These are phyloP conservation scores for Raffaelea arxii DNA, from an alignment of 2,329 filamentous ascomycete genomes.

Conservation along the genomic window DNA sequence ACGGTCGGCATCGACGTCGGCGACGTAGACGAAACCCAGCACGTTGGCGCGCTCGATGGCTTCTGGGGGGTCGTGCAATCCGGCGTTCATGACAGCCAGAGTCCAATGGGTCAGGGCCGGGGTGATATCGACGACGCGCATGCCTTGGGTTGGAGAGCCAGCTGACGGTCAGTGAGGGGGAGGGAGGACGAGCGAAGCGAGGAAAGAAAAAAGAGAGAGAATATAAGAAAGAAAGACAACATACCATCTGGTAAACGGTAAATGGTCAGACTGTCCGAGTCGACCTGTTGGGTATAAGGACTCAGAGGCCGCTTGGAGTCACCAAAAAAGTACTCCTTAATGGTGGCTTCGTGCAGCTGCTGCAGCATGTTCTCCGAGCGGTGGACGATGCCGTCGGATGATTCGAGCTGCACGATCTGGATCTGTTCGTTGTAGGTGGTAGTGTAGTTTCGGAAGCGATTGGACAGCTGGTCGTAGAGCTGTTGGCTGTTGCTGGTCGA, in stretches of 20 bases:
- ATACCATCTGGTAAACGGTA: constrained; percentile 58
- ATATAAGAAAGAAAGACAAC: constrained; percentile 15
- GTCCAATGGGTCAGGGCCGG: constrained; percentile 69
- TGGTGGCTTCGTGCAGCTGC: constrained; percentile 61
- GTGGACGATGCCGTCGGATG: constrained; percentile 76
- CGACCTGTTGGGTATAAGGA: constrained; percentile 77
- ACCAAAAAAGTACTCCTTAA: constrained; percentile 93
- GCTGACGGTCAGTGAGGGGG: constrained; percentile 15
- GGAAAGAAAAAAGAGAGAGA: constrained; percentile 6
- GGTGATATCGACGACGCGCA: constrained; percentile 57
- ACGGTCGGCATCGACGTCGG: constrained; percentile 80
- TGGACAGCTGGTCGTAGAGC: constrained; percentile 64
- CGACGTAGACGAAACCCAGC: constrained; percentile 88
- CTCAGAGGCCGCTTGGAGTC: constrained; percentile 66
- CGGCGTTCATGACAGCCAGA: constrained; percentile 74
- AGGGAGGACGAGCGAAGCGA: constrained; percentile 6
- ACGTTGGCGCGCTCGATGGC: constrained; percentile 72
- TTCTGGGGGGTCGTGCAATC: constrained; percentile 57
- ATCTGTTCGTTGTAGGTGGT: constrained; percentile 57
- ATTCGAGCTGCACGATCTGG: constrained; percentile 67
- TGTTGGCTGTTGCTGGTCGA: constrained; percentile 50
- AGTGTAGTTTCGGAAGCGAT: constrained; percentile 50
- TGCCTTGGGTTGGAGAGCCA: constrained; percentile 17
- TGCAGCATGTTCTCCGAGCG: constrained; percentile 68
- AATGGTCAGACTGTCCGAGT: constrained; percentile 64